Conservation (phyloP, 768 basidiomycete genomes). For the Cystofilobasidium ferigula region DNA sequence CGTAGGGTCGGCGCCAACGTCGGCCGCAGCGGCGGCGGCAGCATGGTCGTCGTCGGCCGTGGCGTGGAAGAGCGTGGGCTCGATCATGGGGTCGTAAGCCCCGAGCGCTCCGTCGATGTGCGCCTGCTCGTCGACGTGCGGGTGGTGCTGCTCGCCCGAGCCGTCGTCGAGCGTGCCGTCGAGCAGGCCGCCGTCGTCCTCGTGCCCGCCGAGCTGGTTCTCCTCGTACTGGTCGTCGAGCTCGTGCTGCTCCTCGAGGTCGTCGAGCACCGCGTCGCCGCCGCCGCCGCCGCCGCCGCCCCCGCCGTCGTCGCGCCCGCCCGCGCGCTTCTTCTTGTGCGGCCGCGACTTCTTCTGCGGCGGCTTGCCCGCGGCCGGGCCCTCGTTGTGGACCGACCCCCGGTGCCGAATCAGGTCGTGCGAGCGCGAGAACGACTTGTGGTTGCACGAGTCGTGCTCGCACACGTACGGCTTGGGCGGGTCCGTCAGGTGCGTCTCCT, state of each 20-base stretch:
- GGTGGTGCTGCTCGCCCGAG: too few species aligned
- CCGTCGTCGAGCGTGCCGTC: not conserved
- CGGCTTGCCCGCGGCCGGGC: constrained; percentile 7
- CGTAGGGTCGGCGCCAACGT: too few species aligned
- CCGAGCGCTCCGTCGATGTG: too few species aligned
- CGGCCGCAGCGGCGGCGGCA: too few species aligned
- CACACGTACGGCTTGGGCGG: constrained; percentile 81
- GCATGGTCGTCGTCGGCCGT: not conserved
- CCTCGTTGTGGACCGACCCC: constrained; percentile 72
- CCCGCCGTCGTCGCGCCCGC: too few species aligned
- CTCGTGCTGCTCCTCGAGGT: too few species aligned
- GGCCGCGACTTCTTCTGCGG: constrained; percentile 10
- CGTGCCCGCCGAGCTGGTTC: not conserved
- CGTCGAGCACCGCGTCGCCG: too few species aligned
- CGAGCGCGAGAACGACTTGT: constrained; percentile 80
- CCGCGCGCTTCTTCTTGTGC: constrained; percentile 4
- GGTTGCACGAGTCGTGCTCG: constrained; percentile 67
- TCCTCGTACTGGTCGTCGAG: too few species aligned
- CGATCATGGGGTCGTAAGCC: too few species aligned
- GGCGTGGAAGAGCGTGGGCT: not conserved
- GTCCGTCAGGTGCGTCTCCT: constrained; percentile 87
- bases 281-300: too few species aligned
- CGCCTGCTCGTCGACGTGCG: too few species aligned
- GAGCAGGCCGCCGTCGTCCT: not conserved
- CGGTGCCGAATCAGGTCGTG: constrained; percentile 87